Conservation (phyloP, 2,329 filamentous ascomycete species). For the Nothomitra cinnamomea region DNA sequence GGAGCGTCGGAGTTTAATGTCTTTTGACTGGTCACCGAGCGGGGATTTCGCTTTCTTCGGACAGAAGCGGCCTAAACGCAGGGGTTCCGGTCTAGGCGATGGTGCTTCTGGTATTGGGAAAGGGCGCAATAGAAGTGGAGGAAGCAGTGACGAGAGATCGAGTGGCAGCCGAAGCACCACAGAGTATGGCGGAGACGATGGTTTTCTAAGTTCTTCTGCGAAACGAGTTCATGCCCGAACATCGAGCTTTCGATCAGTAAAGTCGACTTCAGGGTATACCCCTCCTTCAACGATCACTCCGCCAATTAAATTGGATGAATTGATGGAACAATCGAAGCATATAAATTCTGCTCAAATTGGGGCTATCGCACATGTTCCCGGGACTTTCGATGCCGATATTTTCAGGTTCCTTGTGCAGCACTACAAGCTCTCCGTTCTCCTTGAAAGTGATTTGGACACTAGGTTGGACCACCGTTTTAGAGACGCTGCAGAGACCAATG, state of each 20-base stretch:
- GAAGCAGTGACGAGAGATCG: slow-evolving; percentile 28
- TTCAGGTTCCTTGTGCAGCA: slow-evolving; percentile 27
- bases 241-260: slow-evolving; percentile 29
- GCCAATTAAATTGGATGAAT: slow-evolving; percentile 32
- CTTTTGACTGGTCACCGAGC: slow-evolving; percentile 38
- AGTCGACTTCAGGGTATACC: slow-evolving; percentile 33
- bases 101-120: slow-evolving; percentile 22
- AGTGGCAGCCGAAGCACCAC: slow-evolving; percentile 32
- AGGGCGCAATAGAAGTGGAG: slow-evolving; percentile 5
- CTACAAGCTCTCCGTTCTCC: slow-evolving; percentile 16
- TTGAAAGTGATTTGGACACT: slow-evolving; percentile 13
- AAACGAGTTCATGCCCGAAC: slow-evolving; percentile 30
- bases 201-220: slow-evolving; percentile 31
- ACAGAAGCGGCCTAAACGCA: slow-evolving; percentile 31
- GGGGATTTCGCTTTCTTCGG: slow-evolving; percentile 38
- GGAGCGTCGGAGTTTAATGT: slow-evolving; percentile 37
- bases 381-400: slow-evolving; percentile 24
- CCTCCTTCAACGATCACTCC: slow-evolving; percentile 30
- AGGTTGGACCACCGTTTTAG: slow-evolving; percentile 1
- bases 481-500: slow-evolving; percentile 31
- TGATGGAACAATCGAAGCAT: slow-evolving; percentile 26
- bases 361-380: slow-evolving; percentile 30
- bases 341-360: slow-evolving; percentile 29
- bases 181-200: slow-evolving; percentile 40
- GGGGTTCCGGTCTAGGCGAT: slow-evolving; percentile 12